Base-by-base conservation (phyloP, 2,329 filamentous ascomycete species). In the Fusarium subglutinans region DNA sequence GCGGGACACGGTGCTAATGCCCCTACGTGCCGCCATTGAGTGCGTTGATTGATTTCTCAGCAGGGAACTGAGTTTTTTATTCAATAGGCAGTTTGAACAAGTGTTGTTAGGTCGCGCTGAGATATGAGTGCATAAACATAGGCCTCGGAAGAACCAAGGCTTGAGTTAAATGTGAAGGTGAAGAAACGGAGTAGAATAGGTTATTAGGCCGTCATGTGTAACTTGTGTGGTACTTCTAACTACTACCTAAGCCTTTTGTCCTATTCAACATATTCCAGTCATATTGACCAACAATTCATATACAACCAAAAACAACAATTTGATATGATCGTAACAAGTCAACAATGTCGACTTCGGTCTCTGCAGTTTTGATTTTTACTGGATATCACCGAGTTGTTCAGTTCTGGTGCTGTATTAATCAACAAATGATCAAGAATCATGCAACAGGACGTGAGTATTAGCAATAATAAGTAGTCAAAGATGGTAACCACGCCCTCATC, bases 1-100 rank as follows among this genome's bases (percentile, higher is more conserved):
- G 68, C 82, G 85, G 12, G 77, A 62, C 48, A 68, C 65, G 53
- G 66, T 76, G 62, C 51, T 63, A 30, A 73, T 60, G 33, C 67
- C 41, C 40, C 73, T 59, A 12, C 24, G 64, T 28, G 51, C 44
- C 30, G 48, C 66, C 51, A 73, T 63, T 22, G 43, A 24, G 18
- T 38, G 48, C 26, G 53, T 44, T 60, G 45, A 63, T 28, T 61
- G 55, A 22, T 54, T 10, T 28, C 35, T 54, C 24, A 44, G 43
- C 22, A 56, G 55, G 9, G 26, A 53, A 53, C 37, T 18, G 37
- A 30, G 13, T 11, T 60, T 18, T 55, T 69, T 63, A 73, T 71
- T 40, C 10, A 33, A 17, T 30, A 24, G 41, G 13, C 18, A 24
- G 41, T 48, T 33, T 22, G 8, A 30, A 22, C 20, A 15, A 14